Percentiles rank a stretch among this genome's conserved stretches.
Conservation (phyloP, 148 eudicot species). For the Linanthus parryae region DNA sequence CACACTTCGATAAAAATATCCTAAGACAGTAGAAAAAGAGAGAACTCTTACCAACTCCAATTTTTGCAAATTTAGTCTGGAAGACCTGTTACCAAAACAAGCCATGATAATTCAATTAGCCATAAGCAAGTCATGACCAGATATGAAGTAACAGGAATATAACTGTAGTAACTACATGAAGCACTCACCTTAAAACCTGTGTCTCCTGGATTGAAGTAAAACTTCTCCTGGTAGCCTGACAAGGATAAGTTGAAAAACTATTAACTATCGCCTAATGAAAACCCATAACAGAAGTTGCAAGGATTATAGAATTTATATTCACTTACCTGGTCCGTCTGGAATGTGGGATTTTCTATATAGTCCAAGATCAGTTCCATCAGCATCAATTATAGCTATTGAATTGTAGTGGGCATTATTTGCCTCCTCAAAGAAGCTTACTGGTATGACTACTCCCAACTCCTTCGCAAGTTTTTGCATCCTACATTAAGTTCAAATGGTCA, state of each 20-base stretch:
- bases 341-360: slow-evolving; percentile 91
- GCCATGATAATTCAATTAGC: too few species aligned
- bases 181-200: slow-evolving; percentile 88
- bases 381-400: slow-evolving; percentile 89
- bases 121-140: slow-evolving; percentile 4
- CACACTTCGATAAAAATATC: background rate
- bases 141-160: background rate
- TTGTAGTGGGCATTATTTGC: slow-evolving; percentile 97
- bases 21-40: slow-evolving; percentile 3
- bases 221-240: slow-evolving; percentile 93
- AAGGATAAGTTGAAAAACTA: slow-evolving; percentile 2
- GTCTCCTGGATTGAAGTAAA: slow-evolving; percentile 93
- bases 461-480: slow-evolving; percentile 95
- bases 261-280: background rate
- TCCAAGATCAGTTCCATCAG: slow-evolving; percentile 96
- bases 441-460: slow-evolving; percentile 93
- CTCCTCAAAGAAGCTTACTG: slow-evolving; percentile 97
- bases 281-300: background rate
- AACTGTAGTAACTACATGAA: background rate
- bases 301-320: background rate
- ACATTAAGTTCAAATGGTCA: background rate
- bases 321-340: slow-evolving; percentile 94
- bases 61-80: slow-evolving; percentile 83
- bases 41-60: slow-evolving; percentile 82
- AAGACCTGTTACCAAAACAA: slow-evolving; percentile 67